These are phyloP conservation scores for Dioszegia aurantiaca DNA, from an alignment of 768 basidiomycete genomes.

Conservation along the genomic window DNA sequence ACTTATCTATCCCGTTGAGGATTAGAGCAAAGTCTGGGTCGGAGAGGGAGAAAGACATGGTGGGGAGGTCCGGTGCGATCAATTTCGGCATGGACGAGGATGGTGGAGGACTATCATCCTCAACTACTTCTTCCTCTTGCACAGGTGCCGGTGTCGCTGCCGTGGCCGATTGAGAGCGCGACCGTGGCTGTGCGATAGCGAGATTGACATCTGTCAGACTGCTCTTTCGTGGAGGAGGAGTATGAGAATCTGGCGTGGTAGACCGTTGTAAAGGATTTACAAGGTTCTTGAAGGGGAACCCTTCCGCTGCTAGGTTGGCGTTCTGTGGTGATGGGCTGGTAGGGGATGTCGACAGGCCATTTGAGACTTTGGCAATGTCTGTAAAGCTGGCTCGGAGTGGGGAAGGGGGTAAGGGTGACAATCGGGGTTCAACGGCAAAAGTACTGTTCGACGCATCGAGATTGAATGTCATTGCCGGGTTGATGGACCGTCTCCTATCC, in stretches of 20 bases:
- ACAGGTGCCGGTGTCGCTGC: not conserved
- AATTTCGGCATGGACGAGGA: conserved; percentile 52
- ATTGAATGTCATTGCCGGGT: conserved; percentile 57
- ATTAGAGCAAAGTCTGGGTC: conserved; percentile 67
- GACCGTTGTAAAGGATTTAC: not conserved
- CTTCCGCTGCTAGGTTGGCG: conserved; percentile 10
- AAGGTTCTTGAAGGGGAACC: conserved; percentile 34
- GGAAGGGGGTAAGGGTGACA: conserved; percentile 48
- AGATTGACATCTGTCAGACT: conserved; percentile 33
- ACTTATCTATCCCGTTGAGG: conserved; percentile 42
- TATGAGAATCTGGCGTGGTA: conserved; percentile 12
- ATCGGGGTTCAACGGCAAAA: conserved; percentile 29
- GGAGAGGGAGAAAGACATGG: conserved; percentile 85
- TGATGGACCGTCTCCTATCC: conserved; percentile 61
- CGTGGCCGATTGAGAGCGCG: conserved; percentile 8
- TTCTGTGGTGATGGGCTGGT: conserved; percentile 28
- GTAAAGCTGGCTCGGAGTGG: conserved; percentile 57
- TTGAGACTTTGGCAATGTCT: conserved; percentile 21
- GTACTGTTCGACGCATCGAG: conserved; percentile 41
- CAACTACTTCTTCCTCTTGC: conserved; percentile 3
- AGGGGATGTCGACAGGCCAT: conserved; percentile 20
- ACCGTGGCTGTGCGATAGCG: not conserved
- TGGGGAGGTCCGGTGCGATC: conserved; percentile 81
- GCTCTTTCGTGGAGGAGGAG: conserved; percentile 41
- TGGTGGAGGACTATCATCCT: not conserved